These are phyloP conservation scores for Colletotrichum sp. DNA, from an alignment of 2,329 filamentous ascomycete species.

Conservation along the genomic window DNA sequence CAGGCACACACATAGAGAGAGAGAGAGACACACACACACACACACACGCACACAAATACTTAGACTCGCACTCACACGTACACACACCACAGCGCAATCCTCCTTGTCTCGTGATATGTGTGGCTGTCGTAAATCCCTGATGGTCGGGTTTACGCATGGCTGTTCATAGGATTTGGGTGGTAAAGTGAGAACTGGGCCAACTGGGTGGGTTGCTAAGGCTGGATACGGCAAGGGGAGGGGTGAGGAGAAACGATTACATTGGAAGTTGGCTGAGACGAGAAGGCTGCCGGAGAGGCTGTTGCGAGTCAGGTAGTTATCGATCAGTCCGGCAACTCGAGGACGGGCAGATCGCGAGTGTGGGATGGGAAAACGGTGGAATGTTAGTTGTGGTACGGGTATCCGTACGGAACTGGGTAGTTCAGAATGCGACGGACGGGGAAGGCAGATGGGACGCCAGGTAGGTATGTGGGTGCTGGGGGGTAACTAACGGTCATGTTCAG, in stretches of 20 bases:
- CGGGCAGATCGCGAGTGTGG: constrained; percentile 1
- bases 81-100: neutral
- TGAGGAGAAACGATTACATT: neutral
- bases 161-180: neutral
- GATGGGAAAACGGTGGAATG: neutral
- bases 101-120: neutral
- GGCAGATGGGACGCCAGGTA: neutral
- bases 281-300: neutral
- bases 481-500: neutral
- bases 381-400: neutral
- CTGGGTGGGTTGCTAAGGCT: neutral
- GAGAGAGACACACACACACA: no score
- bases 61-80: neutral
- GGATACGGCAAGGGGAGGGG: neutral
- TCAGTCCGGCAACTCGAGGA: neutral
- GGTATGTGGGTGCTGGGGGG: neutral
- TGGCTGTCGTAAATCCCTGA: neutral
- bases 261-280: neutral
- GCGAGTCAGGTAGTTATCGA: neutral
- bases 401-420: neutral
- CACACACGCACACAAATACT: neutral
- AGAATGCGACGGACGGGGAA: neutral
- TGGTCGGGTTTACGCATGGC: neutral
- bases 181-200: neutral
- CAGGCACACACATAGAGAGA: no score